Conservation (phyloP, 75 land plant species). For the Adiantum capillusveneris region DNA sequence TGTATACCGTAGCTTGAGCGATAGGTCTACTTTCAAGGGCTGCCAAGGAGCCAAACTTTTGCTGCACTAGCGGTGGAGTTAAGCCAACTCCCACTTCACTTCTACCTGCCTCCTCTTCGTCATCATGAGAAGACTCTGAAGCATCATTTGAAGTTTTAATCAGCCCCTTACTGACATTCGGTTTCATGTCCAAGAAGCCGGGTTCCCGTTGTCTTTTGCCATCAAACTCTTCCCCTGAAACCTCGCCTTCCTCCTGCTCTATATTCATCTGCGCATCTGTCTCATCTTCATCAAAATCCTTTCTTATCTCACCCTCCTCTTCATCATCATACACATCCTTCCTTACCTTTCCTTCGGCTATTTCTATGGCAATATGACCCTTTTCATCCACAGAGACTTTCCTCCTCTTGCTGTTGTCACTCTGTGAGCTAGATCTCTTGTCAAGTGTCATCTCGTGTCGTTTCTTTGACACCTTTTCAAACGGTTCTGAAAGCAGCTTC, state of each 20-base stretch:
- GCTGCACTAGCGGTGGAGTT: slow-evolving; percentile 43
- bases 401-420: slow-evolving; percentile 25
- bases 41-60: slow-evolving; percentile 91
- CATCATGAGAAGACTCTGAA: slow-evolving; percentile 45
- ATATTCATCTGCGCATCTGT: slow-evolving; percentile 5
- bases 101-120: slow-evolving; percentile 71
- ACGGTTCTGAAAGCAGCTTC: slow-evolving; percentile 22
- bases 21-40: slow-evolving; percentile 76
- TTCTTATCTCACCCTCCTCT: slow-evolving; percentile 75
- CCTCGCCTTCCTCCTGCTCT: slow-evolving; percentile 15
- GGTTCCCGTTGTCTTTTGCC: not conserved
- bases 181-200: not conserved
- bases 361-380: slow-evolving; percentile 34
- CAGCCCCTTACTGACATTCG: no score
- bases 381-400: slow-evolving; percentile 31
- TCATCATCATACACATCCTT: slow-evolving; percentile 50
- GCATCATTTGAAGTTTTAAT: no score
- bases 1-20: slow-evolving; percentile 43
- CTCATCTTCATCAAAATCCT: slow-evolving; percentile 70
- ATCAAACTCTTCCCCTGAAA: slow-evolving; percentile 4
- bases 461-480: slow-evolving; percentile 29
- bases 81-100: slow-evolving; percentile 53
- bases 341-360: slow-evolving; percentile 57
- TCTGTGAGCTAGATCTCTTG: slow-evolving; percentile 8
- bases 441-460: slow-evolving; percentile 14